Percentiles rank a stretch among this genome's conserved stretches.
phyloP scores from a whole-genome alignment of 148 eudicot species.

The Talinum fruticosum region DNA sequence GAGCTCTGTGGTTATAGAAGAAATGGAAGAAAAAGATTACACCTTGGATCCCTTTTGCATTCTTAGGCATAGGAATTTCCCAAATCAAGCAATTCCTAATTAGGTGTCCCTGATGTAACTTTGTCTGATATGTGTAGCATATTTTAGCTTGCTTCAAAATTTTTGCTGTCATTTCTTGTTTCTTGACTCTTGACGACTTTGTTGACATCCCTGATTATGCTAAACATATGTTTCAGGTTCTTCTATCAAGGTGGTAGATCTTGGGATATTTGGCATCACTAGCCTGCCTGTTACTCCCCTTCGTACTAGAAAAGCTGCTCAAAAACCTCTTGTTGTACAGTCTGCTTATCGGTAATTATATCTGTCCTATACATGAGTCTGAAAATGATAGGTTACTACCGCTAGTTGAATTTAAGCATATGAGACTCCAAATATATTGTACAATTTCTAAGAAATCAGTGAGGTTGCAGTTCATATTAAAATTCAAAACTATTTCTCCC shows the following conservation, averaged over 20 bases:
- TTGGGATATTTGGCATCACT: constrained; percentile 38
- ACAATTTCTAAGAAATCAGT: neutral
- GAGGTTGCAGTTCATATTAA: neutral
- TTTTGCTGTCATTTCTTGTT: neutral
- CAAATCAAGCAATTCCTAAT: neutral
- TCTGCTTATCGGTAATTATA: constrained; percentile 59
- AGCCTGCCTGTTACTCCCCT: constrained; percentile 37
- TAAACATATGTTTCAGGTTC: constrained; percentile 24
- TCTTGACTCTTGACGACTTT: neutral
- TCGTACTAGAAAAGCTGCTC: constrained; percentile 28
- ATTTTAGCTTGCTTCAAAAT: neutral
- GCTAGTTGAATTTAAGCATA: neutral
- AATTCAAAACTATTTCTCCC: neutral
- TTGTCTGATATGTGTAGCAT: neutral
- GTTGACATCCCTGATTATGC: neutral
- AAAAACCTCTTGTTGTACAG: constrained; percentile 46
- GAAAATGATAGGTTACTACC: neutral
- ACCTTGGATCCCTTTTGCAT: neutral
- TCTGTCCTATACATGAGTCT: neutral
- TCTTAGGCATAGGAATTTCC: neutral
- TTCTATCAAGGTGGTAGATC: constrained; percentile 44
- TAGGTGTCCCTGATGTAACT: neutral
- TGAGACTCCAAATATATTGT: neutral
- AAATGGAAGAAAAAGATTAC: neutral
- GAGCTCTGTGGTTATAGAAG: neutral